phyloP scores from a whole-genome alignment of 805 yeast species.

The Sugiyamaella lignohabitans region DNA sequence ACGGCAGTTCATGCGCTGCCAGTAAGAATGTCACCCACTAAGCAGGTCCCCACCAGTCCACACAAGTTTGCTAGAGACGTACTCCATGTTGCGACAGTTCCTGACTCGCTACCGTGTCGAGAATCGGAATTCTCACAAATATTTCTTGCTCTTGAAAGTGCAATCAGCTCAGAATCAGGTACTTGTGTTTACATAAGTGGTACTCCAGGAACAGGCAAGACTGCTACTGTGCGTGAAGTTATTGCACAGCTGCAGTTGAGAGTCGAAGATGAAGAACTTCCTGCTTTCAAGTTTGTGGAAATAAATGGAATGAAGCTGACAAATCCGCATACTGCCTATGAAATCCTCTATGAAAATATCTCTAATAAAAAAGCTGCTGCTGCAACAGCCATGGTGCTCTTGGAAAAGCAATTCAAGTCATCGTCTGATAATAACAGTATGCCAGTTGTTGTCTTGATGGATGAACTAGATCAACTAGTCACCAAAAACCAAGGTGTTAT shows the following conservation, averaged over 20 bases:
- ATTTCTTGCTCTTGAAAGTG: conserved; percentile 60
- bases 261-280: conserved; percentile 35
- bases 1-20: conserved; percentile 5
- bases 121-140: conserved; percentile 74
- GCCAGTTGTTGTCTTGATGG: conserved; percentile 76
- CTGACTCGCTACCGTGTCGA: conserved; percentile 69
- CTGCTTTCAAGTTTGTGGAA: conserved; percentile 67
- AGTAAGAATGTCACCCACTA: conserved; percentile 7
- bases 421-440: conserved; percentile 25
- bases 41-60: conserved; percentile 16
- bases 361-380: conserved; percentile 49
- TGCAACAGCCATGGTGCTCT: conserved; percentile 53
- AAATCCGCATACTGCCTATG: conserved; percentile 76
- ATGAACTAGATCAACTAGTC: conserved; percentile 89
- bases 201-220: conserved; percentile 97
- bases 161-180: conserved; percentile 66
- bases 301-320: conserved; percentile 85
- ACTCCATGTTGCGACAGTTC: conserved; percentile 35
- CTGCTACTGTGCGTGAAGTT: conserved; percentile 87
- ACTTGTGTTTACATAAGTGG: conserved; percentile 89
- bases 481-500: conserved; percentile 76
- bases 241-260: conserved; percentile 54
- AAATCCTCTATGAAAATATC: conserved; percentile 70
- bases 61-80: conserved; percentile 26
- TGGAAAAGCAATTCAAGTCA: conserved; percentile 62